phyloP scores from a whole-genome alignment of 1,284 basidiomycete genomes.

The Ceratobasidium sp. region DNA sequence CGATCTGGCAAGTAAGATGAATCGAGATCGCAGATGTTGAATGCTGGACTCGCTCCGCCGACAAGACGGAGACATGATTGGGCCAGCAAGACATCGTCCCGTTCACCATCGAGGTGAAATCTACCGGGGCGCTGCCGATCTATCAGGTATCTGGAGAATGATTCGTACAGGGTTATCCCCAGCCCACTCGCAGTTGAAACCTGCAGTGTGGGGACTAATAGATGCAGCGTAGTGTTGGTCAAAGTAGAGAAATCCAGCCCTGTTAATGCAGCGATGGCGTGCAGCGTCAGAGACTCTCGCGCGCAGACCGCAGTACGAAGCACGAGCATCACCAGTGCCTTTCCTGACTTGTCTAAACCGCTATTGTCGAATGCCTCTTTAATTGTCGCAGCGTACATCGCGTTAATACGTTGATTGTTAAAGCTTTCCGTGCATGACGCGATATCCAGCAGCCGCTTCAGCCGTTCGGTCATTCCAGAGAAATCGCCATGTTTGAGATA shows the following conservation, averaged over 20 bases:
- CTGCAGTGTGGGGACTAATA: not conserved
- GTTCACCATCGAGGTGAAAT: not conserved
- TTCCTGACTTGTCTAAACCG: not conserved
- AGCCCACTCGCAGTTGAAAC: not conserved
- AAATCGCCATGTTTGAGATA: not conserved
- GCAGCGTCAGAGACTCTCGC: not conserved
- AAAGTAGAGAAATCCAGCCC: not conserved
- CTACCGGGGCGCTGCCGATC: not conserved
- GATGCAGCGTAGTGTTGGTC: not conserved
- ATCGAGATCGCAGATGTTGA: constrained; percentile 24
- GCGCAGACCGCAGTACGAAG: not conserved
- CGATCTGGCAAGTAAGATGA: constrained; percentile 18
- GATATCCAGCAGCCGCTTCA: not conserved
- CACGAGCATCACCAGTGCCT: not conserved
- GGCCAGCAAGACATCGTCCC: not conserved
- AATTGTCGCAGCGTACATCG: not conserved
- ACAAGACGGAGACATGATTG: not conserved
- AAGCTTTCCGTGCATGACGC: no score
- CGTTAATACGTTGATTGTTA: not conserved
- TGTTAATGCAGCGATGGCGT: not conserved
- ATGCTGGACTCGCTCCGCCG: not conserved
- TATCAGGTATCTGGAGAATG: not conserved
- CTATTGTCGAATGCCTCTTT: not conserved
- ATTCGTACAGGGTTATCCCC: not conserved
- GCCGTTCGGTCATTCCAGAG: not conserved